Percentiles rank a stretch among this genome's conserved stretches.
These are phyloP conservation scores for Rhinocladiella similis DNA, from an alignment of 2,329 filamentous ascomycete genomes.

Conservation along the genomic window DNA sequence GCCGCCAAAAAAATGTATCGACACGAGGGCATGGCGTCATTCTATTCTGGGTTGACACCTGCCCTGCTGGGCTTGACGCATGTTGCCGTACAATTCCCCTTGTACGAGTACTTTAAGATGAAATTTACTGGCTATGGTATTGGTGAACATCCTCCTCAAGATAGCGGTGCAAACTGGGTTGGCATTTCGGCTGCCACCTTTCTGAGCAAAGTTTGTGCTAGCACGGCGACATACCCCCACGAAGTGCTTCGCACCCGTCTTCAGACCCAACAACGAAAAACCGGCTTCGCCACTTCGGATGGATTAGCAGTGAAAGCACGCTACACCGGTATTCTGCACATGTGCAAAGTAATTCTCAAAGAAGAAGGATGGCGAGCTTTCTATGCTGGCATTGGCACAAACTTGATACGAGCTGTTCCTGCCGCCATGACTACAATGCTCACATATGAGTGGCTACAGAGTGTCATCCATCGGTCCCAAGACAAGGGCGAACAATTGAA, in stretches of 20 bases:
- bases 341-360: slow-evolving; percentile 77
- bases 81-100: slow-evolving; percentile 94
- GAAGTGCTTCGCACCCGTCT: slow-evolving; percentile 92
- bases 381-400: slow-evolving; percentile 95
- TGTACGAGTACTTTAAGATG: slow-evolving; percentile 91
- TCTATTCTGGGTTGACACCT: slow-evolving; percentile 92
- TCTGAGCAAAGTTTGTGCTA: slow-evolving; percentile 90
- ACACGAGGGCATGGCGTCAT: slow-evolving; percentile 82
- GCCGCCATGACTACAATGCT: slow-evolving; percentile 97
- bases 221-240: slow-evolving; percentile 93
- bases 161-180: slow-evolving; percentile 68
- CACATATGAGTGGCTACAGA: slow-evolving; percentile 80
- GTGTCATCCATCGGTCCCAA: slow-evolving; percentile 54
- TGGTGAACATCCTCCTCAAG: slow-evolving; percentile 64
- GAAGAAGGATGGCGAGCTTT: slow-evolving; percentile 97
- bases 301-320: slow-evolving; percentile 56
- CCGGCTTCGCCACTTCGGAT: slow-evolving; percentile 55
- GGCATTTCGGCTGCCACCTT: slow-evolving; percentile 88
- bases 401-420: slow-evolving; percentile 93
- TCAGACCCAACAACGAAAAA: slow-evolving; percentile 80
- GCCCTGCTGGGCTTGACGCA: slow-evolving; percentile 90
- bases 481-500: slow-evolving; percentile 40
- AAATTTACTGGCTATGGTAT: slow-evolving; percentile 87
- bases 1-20: slow-evolving; percentile 95
- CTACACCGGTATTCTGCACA: slow-evolving; percentile 79